Percentiles rank a stretch among this genome's conserved stretches.
These are phyloP conservation scores for Hibiscus trionum DNA, from an alignment of 345 rosid species.

Conservation along the genomic window DNA sequence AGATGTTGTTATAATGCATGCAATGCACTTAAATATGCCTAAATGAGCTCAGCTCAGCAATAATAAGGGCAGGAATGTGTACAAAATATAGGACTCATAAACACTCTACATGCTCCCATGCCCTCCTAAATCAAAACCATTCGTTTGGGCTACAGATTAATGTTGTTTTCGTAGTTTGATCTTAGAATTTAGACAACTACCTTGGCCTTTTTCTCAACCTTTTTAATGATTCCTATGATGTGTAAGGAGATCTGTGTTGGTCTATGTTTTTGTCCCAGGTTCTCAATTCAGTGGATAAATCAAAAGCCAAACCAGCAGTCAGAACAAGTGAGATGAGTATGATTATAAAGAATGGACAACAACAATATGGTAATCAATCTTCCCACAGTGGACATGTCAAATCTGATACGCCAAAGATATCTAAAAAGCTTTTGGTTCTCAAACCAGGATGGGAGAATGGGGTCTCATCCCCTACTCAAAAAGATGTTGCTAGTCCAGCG, in stretches of 20 bases:
- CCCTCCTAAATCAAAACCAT: no score
- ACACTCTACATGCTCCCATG: no score
- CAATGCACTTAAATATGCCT: no score
- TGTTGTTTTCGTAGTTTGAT: no score
- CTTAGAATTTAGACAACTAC: no score
- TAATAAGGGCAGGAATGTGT: no score
- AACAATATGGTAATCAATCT: constrained; percentile 27
- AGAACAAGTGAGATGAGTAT: constrained; percentile 45
- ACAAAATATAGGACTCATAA: no score
- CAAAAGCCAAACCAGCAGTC: constrained; percentile 42
- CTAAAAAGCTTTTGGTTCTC: constrained; percentile 73
- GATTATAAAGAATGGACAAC: constrained; percentile 44
- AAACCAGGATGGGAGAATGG: constrained; percentile 80
- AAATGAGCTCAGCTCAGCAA: no score
- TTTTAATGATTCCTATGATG: no score
- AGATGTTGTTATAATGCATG: no score
- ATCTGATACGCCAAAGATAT: constrained; percentile 43
- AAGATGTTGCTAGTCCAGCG: constrained; percentile 50
- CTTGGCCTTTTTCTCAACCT: no score
- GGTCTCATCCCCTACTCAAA: constrained; percentile 31
- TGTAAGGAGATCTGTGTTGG: neutral
- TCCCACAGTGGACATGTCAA: constrained; percentile 46
- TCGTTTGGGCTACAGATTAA: no score
- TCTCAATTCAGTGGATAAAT: constrained; percentile 56
- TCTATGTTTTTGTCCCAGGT: constrained; percentile 29